Evolutionary conservation across 139 green algal species (phyloP), one percentile per base, ranked within the genome.

Genomic region (Micromonas pusilla): DNA sequence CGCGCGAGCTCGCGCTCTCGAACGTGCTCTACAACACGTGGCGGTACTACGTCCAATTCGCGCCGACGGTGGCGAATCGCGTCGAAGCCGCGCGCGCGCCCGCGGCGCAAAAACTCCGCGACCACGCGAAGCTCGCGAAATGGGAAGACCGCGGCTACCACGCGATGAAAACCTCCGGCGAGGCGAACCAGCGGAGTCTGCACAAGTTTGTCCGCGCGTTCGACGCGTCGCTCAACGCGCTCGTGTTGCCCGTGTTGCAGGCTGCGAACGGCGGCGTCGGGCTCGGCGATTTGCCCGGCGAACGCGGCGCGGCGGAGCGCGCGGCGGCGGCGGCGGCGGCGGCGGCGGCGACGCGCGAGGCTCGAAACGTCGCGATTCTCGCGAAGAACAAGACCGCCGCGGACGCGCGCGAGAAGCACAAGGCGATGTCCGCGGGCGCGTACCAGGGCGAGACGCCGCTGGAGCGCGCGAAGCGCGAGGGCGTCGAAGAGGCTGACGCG

Each of bases 91-190:
- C 80, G 0, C 84, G 85, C 20, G 79, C 75, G 32, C 87, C 89
- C 0, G 70, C 93, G 4, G 89, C 93, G 66, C 93, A 96, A 80
- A 89, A 96, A 65, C 86, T 99, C 38, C 23, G 31, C 54, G 94
- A 97, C 83, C 97, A 97, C 88, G 92, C 97, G 31, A 74, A 83
- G 65, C 87, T 99, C 66, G 89, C 93, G n/a, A 94, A 93, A 80
- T 99, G 95, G 95, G 95, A 99, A 81, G 93, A 99, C 85, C 85
- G 92, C 6, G 92, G 93, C 38, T 96, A 94, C 85, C 96, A 97
- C 79, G 87, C 91, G 0, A 85, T 97, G 86, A 85, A 85, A 60
- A 72, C 78, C 1, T 87, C 82, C 52, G 76, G 73, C 4, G 95
- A 99, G 75, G 94, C 93, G 80, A 87, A 89, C 4, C 88, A 97